Base-by-base conservation (phyloP, 2,329 filamentous ascomycete species). In the Fusarium mexicanum region DNA sequence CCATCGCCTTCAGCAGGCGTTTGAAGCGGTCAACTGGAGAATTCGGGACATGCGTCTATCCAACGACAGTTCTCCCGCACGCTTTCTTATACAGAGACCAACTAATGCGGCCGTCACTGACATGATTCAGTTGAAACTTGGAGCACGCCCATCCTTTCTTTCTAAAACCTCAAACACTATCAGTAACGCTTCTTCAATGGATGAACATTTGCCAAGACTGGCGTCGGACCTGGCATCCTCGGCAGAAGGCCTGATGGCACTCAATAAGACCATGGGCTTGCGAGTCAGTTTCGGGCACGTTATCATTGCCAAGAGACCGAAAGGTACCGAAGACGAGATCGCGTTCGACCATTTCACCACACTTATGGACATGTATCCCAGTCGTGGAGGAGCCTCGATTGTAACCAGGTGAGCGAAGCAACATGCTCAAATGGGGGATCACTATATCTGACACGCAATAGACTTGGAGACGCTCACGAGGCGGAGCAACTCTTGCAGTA, bases 281-380 rank as follows among this genome's bases (percentile, higher is more conserved):
- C 73, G 79, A 5, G 74, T 83, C 58, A 77, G 74, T 51, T 83
- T 83, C 69, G 83, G 82, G 4, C 75, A 72, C 18, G 43, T 84
- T 4, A 72, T 72, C 13, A 68, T 82, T 35, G 68, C 63, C 7
- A 64, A 71, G 29, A 79, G 77, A 53, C 81, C 79, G 53, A 81
- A 72, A 43, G 72, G 71, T 0, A 57, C 73, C 1, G 67, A 53
- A 29, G 74, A 78, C 31, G 63, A 77, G 17, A 72, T 81, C 43
- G 66, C 76, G 3, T 77, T 75, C 31, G 35, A 72, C 16, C 65
- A 79, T 7, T 81, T 82, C 37, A 48, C 64, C n/a, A 64, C 72
- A 4, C 70, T 80, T 54, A 68, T 81, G 53, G 69, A 69, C 12
- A 47, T 61, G n/a, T 82, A 80, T 61, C 78, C 79, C 16, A 64